Conservation (phyloP, 176 grass and related monocot genomes). For the Oryza officinalis region DNA sequence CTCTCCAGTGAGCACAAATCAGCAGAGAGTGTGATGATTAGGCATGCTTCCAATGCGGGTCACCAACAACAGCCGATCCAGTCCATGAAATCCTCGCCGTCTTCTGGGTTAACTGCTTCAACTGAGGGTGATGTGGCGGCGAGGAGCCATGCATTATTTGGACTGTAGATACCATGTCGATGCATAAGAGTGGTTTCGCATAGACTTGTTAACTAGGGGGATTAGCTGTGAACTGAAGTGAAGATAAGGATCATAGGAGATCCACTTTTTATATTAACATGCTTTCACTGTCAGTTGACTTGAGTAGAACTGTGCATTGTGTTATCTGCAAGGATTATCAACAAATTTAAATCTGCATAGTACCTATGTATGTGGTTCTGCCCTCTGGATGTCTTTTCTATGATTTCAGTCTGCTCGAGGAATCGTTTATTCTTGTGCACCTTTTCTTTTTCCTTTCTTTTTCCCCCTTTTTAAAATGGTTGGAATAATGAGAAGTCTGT, state of each 20-base stretch:
- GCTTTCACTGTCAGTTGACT: constrained; percentile 9
- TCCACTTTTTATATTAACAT: constrained; percentile 28
- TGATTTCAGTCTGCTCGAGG: background rate
- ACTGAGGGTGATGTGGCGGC: constrained; percentile 10
- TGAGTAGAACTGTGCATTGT: background rate
- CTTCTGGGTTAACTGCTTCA: constrained; percentile 13
- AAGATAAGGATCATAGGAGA: background rate
- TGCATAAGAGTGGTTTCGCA: background rate
- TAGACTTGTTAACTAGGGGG: background rate
- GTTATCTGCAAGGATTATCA: background rate
- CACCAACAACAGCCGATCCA: background rate
- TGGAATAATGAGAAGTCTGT: background rate
- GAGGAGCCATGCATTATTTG: constrained; percentile 9
- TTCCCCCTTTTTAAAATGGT: no score
- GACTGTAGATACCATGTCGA: constrained; percentile 29
- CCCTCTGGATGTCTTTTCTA: background rate
- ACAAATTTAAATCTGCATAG: background rate
- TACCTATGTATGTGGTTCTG: background rate
- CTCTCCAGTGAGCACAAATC: background rate
- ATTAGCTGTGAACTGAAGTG: constrained; percentile 15
- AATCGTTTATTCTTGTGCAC: background rate
- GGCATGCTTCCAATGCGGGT: background rate
- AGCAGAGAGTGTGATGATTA: background rate
- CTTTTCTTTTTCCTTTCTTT: background rate
- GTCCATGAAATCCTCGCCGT: background rate